These are phyloP conservation scores for Fimicolochytrium jonesii DNA, from an alignment of 192 early-diverging fungal species.

Conservation along the genomic window DNA sequence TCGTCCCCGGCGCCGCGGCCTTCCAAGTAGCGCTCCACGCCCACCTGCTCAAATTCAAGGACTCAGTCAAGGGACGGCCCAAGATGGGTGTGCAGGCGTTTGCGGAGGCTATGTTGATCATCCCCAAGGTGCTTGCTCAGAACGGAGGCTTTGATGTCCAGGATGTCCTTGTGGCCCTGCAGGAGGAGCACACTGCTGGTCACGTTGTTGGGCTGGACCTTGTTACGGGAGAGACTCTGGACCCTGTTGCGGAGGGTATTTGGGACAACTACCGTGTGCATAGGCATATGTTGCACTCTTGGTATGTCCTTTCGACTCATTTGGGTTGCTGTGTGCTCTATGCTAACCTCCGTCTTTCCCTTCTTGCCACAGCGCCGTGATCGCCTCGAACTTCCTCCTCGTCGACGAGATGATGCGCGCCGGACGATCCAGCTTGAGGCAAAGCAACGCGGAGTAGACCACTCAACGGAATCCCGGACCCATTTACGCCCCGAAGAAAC, in stretches of 20 bases:
- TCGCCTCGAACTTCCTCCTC: constrained; percentile 93
- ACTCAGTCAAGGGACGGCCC: constrained; percentile 83
- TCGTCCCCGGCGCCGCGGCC: constrained; percentile 93
- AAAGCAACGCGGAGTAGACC: constrained; percentile 23
- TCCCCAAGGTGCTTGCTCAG: constrained; percentile 92
- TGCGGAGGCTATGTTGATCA: constrained; percentile 91
- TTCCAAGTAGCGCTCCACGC: constrained; percentile 87
- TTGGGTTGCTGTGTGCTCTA: not conserved
- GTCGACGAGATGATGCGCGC: constrained; percentile 95
- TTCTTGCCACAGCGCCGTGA: constrained; percentile 65
- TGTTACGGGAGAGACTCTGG: constrained; percentile 87
- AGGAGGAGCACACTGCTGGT: constrained; percentile 87
- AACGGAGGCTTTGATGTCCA: constrained; percentile 96
- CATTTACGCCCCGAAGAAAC: no score
- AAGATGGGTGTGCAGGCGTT: constrained; percentile 97
- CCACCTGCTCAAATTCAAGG: constrained; percentile 85
- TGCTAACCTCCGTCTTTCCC: not conserved
- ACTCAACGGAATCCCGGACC: not conserved
- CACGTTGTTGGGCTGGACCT: constrained; percentile 93
- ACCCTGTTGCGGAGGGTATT: constrained; percentile 88
- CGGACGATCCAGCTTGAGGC: constrained; percentile 29
- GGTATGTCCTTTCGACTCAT: constrained; percentile 51
- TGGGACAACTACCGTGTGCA: constrained; percentile 99
- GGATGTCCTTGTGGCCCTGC: constrained; percentile 87
- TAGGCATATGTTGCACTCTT: constrained; percentile 93